Evolutionary conservation across 2,329 filamentous ascomycete genomes (phyloP).

Genomic region (Ceratocystis lukuohia): DNA sequence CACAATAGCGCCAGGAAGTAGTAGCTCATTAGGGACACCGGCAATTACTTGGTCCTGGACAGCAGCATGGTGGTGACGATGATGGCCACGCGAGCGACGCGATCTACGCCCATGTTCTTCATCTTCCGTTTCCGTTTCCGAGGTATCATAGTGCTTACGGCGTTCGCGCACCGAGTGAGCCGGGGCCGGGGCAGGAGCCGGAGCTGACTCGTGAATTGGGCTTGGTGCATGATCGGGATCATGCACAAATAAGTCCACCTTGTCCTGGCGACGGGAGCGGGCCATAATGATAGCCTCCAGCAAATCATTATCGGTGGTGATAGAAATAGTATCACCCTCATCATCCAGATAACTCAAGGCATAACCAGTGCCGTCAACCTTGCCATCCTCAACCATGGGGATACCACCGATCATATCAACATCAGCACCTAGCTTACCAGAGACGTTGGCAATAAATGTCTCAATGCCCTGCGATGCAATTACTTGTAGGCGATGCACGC

Average conservation of each 20-base stretch:
- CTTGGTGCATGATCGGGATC: conserved; percentile 81
- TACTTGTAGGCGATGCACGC: conserved; percentile 84
- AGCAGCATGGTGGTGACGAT: conserved; percentile 18
- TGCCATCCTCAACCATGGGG: conserved; percentile 65
- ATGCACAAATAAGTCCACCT: conserved; percentile 95
- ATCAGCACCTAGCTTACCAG: conserved; percentile 73
- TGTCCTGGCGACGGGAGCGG: conserved; percentile 63
- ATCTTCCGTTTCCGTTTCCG: conserved; percentile 47
- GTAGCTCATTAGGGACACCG: conserved; percentile 84
- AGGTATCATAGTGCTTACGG: conserved; percentile 34
- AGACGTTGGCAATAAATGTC: conserved; percentile 63
- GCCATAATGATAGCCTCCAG: conserved; percentile 79
- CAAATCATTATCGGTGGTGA: conserved; percentile 89
- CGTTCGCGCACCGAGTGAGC: conserved; percentile 37
- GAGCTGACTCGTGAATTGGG: conserved; percentile 25
- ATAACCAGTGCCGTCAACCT: conserved; percentile 63
- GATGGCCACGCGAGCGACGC: conserved; percentile 29
- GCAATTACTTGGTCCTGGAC: conserved; percentile 67
- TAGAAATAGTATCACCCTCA: conserved; percentile 90
- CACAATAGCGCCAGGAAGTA: conserved; percentile 86
- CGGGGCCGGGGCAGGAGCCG: conserved; percentile 35
- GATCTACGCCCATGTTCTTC: conserved; percentile 35
- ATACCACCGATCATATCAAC: conserved; percentile 70
- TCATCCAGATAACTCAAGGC: conserved; percentile 93
- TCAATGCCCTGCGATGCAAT: conserved; percentile 66